Conservation (phyloP, 2,329 filamentous ascomycete species). For the Colletotrichum karsti region DNA sequence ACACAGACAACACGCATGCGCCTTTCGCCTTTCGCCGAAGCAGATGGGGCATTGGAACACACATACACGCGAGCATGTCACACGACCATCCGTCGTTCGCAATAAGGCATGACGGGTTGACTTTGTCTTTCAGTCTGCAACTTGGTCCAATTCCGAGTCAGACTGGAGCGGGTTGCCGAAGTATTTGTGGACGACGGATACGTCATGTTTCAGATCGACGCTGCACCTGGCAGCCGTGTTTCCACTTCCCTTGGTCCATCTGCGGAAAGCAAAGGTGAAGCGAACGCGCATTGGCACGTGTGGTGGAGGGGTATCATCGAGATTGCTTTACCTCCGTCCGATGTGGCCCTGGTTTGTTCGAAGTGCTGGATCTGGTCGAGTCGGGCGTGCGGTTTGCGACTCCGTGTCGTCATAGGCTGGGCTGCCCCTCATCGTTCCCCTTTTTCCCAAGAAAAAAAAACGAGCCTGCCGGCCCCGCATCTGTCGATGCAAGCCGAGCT, state of each 20-base stretch:
- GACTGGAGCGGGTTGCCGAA: not conserved
- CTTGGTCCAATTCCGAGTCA: not conserved
- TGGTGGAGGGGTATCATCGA: slow-evolving; percentile 2
- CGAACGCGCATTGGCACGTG: slow-evolving; percentile 1
- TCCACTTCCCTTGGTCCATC: not conserved
- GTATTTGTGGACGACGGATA: not conserved
- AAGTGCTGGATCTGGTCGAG: not conserved
- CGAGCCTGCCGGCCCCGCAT: slow-evolving; percentile 10
- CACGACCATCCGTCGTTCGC: not conserved
- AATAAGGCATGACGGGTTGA: not conserved
- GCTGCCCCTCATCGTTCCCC: not conserved
- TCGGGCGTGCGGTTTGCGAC: not conserved
- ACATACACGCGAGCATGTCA: not conserved
- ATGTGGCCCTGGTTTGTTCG: not conserved
- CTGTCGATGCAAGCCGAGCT: slow-evolving; percentile 18
- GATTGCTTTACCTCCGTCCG: slow-evolving; percentile 6
- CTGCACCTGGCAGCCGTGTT: not conserved
- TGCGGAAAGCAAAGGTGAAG: not conserved
- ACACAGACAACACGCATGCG: not conserved
- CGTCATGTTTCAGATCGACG: slow-evolving; percentile 25
- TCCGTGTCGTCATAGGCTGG: slow-evolving; percentile 18
- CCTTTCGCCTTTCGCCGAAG: too few species aligned
- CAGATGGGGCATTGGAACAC: not conserved
- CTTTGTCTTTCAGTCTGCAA: not conserved
- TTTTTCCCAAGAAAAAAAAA: not conserved